phyloP scores from a whole-genome alignment of 805 yeast genomes.

The Kregervanrija delftensis region DNA sequence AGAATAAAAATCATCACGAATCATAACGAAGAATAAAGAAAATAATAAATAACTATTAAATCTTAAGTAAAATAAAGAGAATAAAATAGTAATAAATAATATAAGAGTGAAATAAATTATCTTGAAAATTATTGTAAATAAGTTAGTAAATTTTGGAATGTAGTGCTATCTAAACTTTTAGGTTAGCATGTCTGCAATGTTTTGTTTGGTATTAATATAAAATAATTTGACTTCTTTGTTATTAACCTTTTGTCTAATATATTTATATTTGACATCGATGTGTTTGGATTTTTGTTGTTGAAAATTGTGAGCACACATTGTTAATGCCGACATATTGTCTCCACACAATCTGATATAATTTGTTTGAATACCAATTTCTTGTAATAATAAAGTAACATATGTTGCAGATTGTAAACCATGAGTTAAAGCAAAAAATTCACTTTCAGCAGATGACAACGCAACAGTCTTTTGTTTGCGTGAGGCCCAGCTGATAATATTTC shows the following conservation, averaged over 20 bases:
- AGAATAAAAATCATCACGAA: too few relatives aligned
- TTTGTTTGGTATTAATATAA: constrained; percentile 2
- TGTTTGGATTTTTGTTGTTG: constrained; percentile 8
- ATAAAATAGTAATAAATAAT: too few relatives aligned
- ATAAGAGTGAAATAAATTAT: too few relatives aligned
- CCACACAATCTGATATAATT: constrained; percentile 1
- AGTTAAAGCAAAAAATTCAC: constrained; percentile 2
- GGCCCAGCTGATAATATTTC: too few relatives aligned
- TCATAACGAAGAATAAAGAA: too few relatives aligned
- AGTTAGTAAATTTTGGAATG: neutral
- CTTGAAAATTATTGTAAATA: too few relatives aligned
- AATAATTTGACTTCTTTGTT: neutral
- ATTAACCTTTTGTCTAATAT: constrained; percentile 3
- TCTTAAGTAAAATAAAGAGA: too few relatives aligned
- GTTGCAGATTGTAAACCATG: neutral
- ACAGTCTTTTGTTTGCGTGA: too few relatives aligned
- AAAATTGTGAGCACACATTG: constrained; percentile 4
- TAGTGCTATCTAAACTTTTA: neutral
- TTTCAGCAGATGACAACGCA: constrained; percentile 5
- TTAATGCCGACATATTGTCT: constrained; percentile 2
- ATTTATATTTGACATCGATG: constrained; percentile 6
- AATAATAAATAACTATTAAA: too few relatives aligned
- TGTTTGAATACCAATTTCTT: constrained; percentile 1
- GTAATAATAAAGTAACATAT: neutral
- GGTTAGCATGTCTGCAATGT: constrained; percentile 6